A percentile compares a stretch with the other conserved stretches of the same genome.
Evolutionary conservation across 2,329 filamentous ascomycete species (phyloP).

Genomic region (Hypoxylon sp.): DNA sequence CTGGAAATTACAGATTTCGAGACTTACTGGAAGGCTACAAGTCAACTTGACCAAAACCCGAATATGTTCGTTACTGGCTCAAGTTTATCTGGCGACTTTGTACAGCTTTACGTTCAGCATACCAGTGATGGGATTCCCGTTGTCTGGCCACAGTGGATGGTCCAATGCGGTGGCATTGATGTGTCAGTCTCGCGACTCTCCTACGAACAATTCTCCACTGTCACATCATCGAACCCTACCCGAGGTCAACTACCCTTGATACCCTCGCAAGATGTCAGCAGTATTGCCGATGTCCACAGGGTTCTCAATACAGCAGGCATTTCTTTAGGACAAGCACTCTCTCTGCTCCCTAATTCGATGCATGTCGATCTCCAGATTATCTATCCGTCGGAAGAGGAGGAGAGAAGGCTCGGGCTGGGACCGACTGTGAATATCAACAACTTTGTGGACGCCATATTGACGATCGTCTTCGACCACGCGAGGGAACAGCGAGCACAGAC

Average conservation of each 20-base stretch:
- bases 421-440: conserved; percentile 85
- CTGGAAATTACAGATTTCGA: conserved; percentile 98
- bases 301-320: conserved; percentile 81
- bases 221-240: conserved; percentile 60
- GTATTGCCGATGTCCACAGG: conserved; percentile 76
- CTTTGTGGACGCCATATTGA: conserved; percentile 86
- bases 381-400: conserved; percentile 83
- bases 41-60: conserved; percentile 86
- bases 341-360: conserved; percentile 80
- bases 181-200: conserved; percentile 85
- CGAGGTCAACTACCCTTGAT: conserved; percentile 60
- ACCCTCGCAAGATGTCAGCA: conserved; percentile 61
- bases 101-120: conserved; percentile 90
- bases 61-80: conserved; percentile 93
- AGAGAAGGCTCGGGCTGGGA: conserved; percentile 75
- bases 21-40: conserved; percentile 99
- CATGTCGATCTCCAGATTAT: conserved; percentile 93
- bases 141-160: conserved; percentile 86
- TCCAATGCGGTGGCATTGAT: conserved; percentile 80
- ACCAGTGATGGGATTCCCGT: conserved; percentile 90
- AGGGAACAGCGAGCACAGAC: conserved; percentile 72
- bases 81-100: conserved; percentile 94
- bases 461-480: conserved; percentile 91
- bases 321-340: conserved; percentile 82
- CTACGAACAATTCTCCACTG: conserved; percentile 75